A percentile compares a stretch with the other conserved stretches of the same genome.
phyloP scores from a whole-genome alignment of 2,329 filamentous ascomycete genomes.

The Xylaria sp. region DNA sequence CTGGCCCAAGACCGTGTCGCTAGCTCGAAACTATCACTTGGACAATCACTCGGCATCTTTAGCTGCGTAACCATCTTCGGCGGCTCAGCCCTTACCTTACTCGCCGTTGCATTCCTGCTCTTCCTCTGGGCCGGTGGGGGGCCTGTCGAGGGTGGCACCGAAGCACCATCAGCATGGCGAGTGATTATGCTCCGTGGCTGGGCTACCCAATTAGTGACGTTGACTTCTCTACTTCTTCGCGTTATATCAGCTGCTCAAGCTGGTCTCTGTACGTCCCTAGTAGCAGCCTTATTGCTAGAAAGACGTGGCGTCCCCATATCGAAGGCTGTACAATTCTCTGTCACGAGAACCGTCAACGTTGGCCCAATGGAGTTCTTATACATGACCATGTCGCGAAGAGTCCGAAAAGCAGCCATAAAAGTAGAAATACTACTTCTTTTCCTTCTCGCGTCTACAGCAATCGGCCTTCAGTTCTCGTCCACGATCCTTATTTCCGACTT shows the following conservation, averaged over 20 bases:
- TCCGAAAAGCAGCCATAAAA: not conserved
- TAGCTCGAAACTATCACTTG: not conserved
- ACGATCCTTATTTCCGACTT: conserved; percentile 18
- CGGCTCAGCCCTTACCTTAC: not conserved
- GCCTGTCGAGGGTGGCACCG: not conserved
- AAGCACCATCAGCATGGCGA: not conserved
- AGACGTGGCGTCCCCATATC: not conserved
- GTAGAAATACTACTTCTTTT: conserved; percentile 6
- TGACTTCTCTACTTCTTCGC: conserved; percentile 5
- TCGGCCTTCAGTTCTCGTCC: conserved; percentile 14
- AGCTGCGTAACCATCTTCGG: conserved; percentile 17
- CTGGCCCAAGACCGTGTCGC: not conserved
- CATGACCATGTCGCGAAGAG: not conserved
- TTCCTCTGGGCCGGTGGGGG: conserved; percentile 14
- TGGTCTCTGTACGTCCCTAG: conserved; percentile 9
- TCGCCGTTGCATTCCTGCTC: not conserved
- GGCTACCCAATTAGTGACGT: conserved; percentile 6
- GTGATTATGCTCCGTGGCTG: conserved; percentile 7
- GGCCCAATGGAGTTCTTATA: not conserved
- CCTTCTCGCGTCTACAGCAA: not conserved
- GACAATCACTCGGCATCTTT: conserved; percentile 1
- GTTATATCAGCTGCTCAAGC: not conserved
- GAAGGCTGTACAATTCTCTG: not conserved
- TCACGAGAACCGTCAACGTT: not conserved
- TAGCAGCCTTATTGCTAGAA: conserved; percentile 16